A percentile compares a stretch with the other conserved stretches of the same genome.
These are phyloP conservation scores for Podospora appendiculata DNA, from an alignment of 495 filamentous ascomycete genomes.

Conservation along the genomic window DNA sequence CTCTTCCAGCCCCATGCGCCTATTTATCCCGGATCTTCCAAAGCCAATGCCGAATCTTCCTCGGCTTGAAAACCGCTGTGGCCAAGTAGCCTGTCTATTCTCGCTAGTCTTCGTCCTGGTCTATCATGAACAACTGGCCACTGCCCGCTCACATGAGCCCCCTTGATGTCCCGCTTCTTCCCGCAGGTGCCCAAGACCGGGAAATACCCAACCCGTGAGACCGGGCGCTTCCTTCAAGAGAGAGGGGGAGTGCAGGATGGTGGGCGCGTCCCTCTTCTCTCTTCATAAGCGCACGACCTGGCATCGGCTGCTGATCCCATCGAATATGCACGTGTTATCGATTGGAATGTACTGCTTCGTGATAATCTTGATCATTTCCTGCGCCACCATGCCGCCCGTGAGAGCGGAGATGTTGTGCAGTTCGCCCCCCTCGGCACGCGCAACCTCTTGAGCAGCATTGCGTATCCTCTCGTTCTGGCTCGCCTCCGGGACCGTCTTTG, in stretches of 20 bases:
- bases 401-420: constrained; percentile 92
- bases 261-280: neutral
- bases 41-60: constrained; percentile 20
- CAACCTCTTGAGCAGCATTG: constrained; percentile 56
- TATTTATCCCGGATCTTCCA: constrained; percentile 37
- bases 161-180: neutral
- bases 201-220: neutral
- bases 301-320: constrained; percentile 75
- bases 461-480: constrained; percentile 36
- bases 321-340: constrained; percentile 89
- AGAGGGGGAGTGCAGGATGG: neutral
- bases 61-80: constrained; percentile 3
- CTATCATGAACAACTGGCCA: neutral
- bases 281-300: constrained; percentile 54
- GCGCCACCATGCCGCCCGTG: constrained; percentile 84
- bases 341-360: constrained; percentile 95
- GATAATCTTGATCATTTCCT: constrained; percentile 93
- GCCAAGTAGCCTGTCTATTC: constrained; percentile 1
- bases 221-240: neutral
- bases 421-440: constrained; percentile 74
- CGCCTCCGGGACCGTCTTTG: constrained; percentile 36
- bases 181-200: neutral
- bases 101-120: neutral
- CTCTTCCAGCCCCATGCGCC: constrained; percentile 8
- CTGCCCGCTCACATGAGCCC: too few species aligned